Percentiles rank a stretch among this genome's conserved stretches.
Conservation (phyloP, 2,329 filamentous ascomycete species). For the Epichloe sp. region DNA sequence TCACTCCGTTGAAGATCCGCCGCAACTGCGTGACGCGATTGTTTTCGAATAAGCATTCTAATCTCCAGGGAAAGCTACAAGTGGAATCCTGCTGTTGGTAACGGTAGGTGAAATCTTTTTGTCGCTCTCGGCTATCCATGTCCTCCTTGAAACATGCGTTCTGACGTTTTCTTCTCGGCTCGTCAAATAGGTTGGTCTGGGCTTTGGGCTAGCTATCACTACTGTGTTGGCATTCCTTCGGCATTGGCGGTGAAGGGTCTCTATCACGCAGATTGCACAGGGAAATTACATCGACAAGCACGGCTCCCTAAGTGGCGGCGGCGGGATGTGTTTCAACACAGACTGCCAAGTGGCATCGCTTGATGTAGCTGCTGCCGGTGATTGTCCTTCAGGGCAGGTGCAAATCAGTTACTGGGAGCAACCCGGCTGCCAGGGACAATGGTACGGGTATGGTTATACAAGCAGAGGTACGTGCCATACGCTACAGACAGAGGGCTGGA, state of each 20-base stretch:
- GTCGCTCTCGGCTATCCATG: too few relatives aligned
- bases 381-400: neutral
- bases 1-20: too few relatives aligned
- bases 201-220: too few relatives aligned
- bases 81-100: too few relatives aligned
- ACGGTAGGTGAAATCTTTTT: too few relatives aligned
- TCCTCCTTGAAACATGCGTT: too few relatives aligned
- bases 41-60: too few relatives aligned
- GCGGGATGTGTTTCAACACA: neutral
- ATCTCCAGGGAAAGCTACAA: too few relatives aligned
- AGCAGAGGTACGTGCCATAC: neutral
- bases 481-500: constrained; percentile 1
- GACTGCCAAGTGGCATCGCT: constrained; percentile 1
- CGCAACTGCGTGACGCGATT: too few relatives aligned
- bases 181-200: too few relatives aligned
- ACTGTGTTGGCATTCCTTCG: too few relatives aligned
- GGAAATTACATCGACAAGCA: neutral
- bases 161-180: too few relatives aligned
- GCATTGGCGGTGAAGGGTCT: neutral
- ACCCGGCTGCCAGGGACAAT: neutral
- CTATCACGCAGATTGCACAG: constrained; percentile 1
- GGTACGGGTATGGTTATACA: constrained; percentile 1
- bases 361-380: neutral
- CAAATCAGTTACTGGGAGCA: constrained; percentile 3
- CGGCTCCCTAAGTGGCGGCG: neutral